Evolutionary conservation across 2,329 filamentous ascomycete genomes (phyloP).

Genomic region (Juglanconis juglandina): DNA sequence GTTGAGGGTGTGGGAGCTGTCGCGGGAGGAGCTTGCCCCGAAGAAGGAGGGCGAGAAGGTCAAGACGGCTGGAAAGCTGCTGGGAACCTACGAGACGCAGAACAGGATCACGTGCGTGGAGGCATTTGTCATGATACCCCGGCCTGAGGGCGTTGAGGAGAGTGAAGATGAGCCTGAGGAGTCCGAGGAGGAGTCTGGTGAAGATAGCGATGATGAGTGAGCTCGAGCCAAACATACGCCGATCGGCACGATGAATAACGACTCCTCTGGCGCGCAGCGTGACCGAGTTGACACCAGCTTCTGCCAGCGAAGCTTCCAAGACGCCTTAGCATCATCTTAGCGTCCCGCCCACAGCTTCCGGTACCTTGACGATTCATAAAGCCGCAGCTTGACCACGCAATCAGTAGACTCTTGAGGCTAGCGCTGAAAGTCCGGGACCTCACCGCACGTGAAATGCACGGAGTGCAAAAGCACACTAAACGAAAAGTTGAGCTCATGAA

Average conservation of each 20-base stretch:
- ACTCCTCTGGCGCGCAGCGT: too few relatives aligned
- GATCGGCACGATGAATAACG: background rate
- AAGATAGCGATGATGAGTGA: conserved; percentile 27
- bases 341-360: too few relatives aligned
- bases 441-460: background rate
- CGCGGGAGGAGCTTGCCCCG: conserved; percentile 36
- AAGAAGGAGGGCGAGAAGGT: conserved; percentile 25
- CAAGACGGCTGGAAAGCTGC: conserved; percentile 56
- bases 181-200: conserved; percentile 36
- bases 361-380: too few relatives aligned
- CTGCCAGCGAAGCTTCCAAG: too few relatives aligned
- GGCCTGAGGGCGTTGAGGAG: conserved; percentile 58
- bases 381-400: too few relatives aligned
- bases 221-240: background rate
- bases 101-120: conserved; percentile 87
- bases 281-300: too few relatives aligned
- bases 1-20: conserved; percentile 72
- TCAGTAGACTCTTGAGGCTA: background rate
- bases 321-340: too few relatives aligned
- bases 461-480: too few relatives aligned
- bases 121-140: conserved; percentile 78
- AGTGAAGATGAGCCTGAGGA: conserved; percentile 51
- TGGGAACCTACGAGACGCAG: conserved; percentile 79
- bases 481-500: too few relatives aligned
- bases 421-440: background rate